Base-by-base conservation (phyloP, 2,329 filamentous ascomycete genomes). In the Orbilia quercus region DNA sequence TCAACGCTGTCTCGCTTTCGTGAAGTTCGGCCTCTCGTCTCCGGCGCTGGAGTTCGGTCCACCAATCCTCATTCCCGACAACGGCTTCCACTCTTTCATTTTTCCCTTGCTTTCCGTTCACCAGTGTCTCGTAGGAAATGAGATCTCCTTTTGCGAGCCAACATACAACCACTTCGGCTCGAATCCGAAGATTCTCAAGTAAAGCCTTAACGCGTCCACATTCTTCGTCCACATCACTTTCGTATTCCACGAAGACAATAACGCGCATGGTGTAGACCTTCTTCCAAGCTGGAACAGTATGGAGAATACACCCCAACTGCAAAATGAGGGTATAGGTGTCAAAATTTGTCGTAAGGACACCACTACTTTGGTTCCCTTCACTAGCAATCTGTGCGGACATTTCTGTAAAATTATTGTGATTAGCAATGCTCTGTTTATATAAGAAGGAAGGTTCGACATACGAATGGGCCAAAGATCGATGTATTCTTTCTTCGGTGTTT, bases 391-490 rank as follows among this genome's bases (percentile, higher is more conserved):
- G 91, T 0, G 91, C 91, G 4, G 91, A 94, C 91, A 96, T 96
- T 76, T 96, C 76, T 77, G 40, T 25, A n/a, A 20, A 38, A 22
- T 12, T n/a, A 7, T 16, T 12, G 3, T 31, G 50, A 36, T 31
- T 11, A 45, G 18, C n/a, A 55, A 7, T 25, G 7, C 5, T 36
- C 7, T 3, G 22, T 60, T 16, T 2, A 38, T 28, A 38, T 2
- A 7, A 38, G 7, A 36, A 31, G 25, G 18, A n/a, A 14, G 20
- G n/a, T 22, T 53, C 6, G 18, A 75, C 75, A 20, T 74, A 76
- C 76, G 92, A 59, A 96, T 95, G 0, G 92, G 92, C 92, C 92
- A 96, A 2, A 96, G 82, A 78, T 96, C 92, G 74, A 96, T 91
- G 78, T 89, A 94, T 77, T 88, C 91, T 79, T 94, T 94, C 2